A percentile compares a stretch with the other conserved stretches of the same genome.
phyloP scores from a whole-genome alignment of 352 stramenopile genomes.

The Pythium phragmiticola region DNA sequence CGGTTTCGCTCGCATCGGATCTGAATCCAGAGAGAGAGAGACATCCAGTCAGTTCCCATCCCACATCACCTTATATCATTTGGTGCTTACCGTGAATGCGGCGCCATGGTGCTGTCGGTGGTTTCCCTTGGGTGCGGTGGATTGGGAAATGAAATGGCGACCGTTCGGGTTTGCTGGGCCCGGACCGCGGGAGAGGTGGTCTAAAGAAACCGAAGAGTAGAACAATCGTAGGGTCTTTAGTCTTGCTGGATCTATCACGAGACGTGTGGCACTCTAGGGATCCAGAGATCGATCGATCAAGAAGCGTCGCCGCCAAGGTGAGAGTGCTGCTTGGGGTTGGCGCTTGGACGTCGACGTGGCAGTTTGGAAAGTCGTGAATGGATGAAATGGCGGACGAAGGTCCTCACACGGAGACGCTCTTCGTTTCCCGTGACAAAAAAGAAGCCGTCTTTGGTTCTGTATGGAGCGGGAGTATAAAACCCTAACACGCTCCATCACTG shows the following conservation, averaged over 20 bases:
- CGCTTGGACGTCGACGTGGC: neutral
- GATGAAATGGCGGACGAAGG: neutral
- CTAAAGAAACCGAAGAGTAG: neutral
- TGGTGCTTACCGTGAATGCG: neutral
- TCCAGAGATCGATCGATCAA: neutral
- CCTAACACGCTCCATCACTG: conserved; percentile 18
- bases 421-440: conserved; percentile 16
- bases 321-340: conserved; percentile 3
- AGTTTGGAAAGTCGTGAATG: conserved; percentile 15
- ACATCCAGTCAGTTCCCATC: neutral
- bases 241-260: neutral
- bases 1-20: neutral
- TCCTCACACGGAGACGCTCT: conserved; percentile 1
- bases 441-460: conserved; percentile 24
- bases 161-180: no score
- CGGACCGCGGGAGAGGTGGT: neutral
- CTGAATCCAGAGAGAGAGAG: conserved; percentile 1
- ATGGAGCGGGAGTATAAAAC: conserved; percentile 17
- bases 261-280: neutral
- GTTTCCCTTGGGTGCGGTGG: neutral
- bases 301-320: neutral
- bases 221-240: neutral
- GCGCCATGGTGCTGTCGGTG: neutral
- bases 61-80: neutral
- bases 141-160: neutral